Conservation (phyloP, 495 filamentous ascomycete genomes). For the Xylaria cubensis region DNA sequence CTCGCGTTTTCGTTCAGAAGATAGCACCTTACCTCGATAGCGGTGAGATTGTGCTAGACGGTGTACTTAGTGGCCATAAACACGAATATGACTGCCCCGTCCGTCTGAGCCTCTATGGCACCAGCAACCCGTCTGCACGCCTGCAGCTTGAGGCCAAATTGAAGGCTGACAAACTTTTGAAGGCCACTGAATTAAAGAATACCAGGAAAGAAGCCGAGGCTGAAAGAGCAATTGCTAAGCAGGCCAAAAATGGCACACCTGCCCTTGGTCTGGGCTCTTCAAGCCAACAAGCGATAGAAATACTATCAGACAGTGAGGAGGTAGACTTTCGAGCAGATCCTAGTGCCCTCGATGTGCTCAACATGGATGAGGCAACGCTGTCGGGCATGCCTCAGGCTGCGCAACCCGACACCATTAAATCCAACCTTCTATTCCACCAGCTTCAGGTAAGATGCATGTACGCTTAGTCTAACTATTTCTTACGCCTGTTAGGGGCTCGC, state of each 20-base stretch:
- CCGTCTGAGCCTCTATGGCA: constrained; percentile 69
- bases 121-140: constrained; percentile 58
- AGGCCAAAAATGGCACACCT: constrained; percentile 31
- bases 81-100: constrained; percentile 74
- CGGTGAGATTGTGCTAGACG: constrained; percentile 66
- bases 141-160: constrained; percentile 64
- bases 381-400: constrained; percentile 75
- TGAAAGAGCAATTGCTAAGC: constrained; percentile 40
- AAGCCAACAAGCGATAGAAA: constrained; percentile 55
- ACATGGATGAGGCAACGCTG: constrained; percentile 74
- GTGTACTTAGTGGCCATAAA: constrained; percentile 67
- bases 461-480: constrained; percentile 19
- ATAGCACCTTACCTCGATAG: constrained; percentile 72
- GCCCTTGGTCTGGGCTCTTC: constrained; percentile 41
- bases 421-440: constrained; percentile 80
- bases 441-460: constrained; percentile 53
- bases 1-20: constrained; percentile 67
- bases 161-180: constrained; percentile 63
- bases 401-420: constrained; percentile 67
- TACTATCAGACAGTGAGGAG: constrained; percentile 60
- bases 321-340: constrained; percentile 65
- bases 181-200: constrained; percentile 53
- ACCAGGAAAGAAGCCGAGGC: constrained; percentile 59
- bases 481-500: constrained; percentile 67
- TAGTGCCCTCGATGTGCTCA: constrained; percentile 68